Base-by-base conservation (phyloP, 176 grass and related monocot genomes). In the Triticum dicoccoides region DNA sequence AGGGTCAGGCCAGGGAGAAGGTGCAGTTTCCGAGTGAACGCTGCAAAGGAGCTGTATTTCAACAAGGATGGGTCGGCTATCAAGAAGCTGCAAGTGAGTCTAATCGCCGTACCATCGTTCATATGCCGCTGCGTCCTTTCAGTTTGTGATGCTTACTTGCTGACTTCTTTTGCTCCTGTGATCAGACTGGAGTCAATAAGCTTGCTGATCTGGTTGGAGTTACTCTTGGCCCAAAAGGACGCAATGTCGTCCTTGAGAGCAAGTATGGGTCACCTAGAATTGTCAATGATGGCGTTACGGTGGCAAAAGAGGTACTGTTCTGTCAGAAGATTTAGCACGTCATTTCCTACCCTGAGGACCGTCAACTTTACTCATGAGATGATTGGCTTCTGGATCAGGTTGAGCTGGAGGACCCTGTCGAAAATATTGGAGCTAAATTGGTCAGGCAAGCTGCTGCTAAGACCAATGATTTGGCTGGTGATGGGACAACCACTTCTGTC, bases 371-470 rank as follows among this genome's bases (percentile, higher is more conserved):
- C 21, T 77, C 5, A 34, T 34, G 33, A 65, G 33, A 65, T 24
- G 21, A 78, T 52, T 76, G 58, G 13, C 66, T 20, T 65, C 52
- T 94, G 67, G 8, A 70, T 47, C 64, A 96, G 94, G 94, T 96
- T 78, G 94, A 96, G 70, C 83, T 97, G 33, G 92, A 94, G 81
- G 95, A 97, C 72, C 92, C 95, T 83, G 92, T 97, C 1, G 95
- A 94, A 86, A 97, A 97, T 85, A 94, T 97, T 89, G 95, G 95
- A 33, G 95, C 95, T 70, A 97, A 94, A 80, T 90, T 97, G 76
- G 95, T 97, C 27, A 86, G 94, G 18, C 94, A 97, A 86, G 92
- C 87, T 65, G 92, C 92, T 83, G 78, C 84, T 5, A 94, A 94
- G 82, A 94, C 87, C 47, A 91, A 94, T 80, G 92, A 94, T 52